Conservation (phyloP, 371 early-diverging fungal species). For the Rhizopus microsporus region DNA sequence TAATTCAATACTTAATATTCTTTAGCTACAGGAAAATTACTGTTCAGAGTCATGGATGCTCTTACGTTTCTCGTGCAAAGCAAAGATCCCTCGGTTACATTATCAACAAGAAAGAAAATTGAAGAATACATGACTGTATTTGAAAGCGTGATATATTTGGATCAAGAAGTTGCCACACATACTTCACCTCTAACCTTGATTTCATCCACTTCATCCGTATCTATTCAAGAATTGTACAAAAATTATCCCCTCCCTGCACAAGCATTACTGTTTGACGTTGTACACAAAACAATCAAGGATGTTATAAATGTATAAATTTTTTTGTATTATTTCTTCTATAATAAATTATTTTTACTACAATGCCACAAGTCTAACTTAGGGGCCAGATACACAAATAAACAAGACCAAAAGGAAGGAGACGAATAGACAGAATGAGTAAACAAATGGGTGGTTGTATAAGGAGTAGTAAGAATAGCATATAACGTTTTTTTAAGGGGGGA, state of each 20-base stretch:
- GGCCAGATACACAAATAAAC: too few species aligned
- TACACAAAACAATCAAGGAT: slow-evolving; percentile 2
- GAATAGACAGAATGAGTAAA: too few species aligned
- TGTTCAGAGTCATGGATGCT: slow-evolving; percentile 18
- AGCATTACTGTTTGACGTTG: slow-evolving; percentile 20
- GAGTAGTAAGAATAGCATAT: neutral
- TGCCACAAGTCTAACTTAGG: too few species aligned
- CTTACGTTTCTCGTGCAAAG: slow-evolving; percentile 6
- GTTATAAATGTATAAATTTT: neutral
- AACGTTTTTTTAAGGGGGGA: neutral
- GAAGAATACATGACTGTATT: slow-evolving; percentile 13
- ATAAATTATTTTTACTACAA: neutral
- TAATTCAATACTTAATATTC: neutral
- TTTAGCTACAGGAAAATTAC: slow-evolving; percentile 10
- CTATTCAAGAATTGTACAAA: slow-evolving; percentile 17
- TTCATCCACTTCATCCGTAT: neutral
- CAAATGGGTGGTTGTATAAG: neutral
- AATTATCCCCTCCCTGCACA: slow-evolving; percentile 20
- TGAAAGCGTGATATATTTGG: neutral
- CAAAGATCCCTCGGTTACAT: neutral
- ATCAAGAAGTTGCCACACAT: slow-evolving; percentile 11
- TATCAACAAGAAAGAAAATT: slow-evolving; percentile 7
- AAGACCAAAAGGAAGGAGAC: neutral
- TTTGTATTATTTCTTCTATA: slow-evolving; percentile 1
- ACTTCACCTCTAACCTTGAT: slow-evolving; percentile 7